These are phyloP conservation scores for Drosera capensis DNA, from an alignment of 148 eudicot genomes.

Conservation along the genomic window DNA sequence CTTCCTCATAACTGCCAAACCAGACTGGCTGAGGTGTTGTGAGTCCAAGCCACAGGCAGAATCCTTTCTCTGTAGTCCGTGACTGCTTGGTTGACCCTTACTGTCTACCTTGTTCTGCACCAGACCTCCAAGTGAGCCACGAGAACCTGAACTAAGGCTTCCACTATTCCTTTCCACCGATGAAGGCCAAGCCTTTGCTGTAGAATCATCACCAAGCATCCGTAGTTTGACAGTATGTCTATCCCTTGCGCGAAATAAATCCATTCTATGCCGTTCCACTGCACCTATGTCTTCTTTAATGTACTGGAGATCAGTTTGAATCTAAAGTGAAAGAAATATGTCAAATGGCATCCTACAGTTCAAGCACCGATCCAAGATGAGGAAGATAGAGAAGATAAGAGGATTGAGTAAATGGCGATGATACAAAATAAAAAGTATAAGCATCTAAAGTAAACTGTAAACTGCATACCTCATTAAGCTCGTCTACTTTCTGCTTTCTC, in stretches of 20 bases:
- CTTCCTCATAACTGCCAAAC: slow-evolving; percentile 69
- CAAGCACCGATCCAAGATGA: background rate
- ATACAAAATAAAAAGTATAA: background rate
- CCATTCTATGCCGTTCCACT: slow-evolving; percentile 69
- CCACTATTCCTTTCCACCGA: slow-evolving; percentile 29
- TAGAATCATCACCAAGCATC: slow-evolving; percentile 45
- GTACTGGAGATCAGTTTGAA: slow-evolving; percentile 66
- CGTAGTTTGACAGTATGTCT: slow-evolving; percentile 51
- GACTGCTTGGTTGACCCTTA: slow-evolving; percentile 36
- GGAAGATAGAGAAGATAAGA: background rate
- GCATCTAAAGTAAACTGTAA: slow-evolving; percentile 3
- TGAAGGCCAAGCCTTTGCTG: slow-evolving; percentile 36
- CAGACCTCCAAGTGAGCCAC: slow-evolving; percentile 35
- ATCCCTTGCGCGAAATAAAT: slow-evolving; percentile 57
- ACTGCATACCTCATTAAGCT: slow-evolving; percentile 59
- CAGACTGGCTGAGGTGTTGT: slow-evolving; percentile 57
- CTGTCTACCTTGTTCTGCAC: slow-evolving; percentile 40
- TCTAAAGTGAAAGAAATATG: slow-evolving; percentile 22
- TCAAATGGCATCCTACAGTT: slow-evolving; percentile 4
- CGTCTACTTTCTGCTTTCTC: slow-evolving; percentile 72
- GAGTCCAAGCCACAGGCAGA: slow-evolving; percentile 35
- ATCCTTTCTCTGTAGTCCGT: slow-evolving; percentile 43
- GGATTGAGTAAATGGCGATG: background rate
- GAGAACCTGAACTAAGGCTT: slow-evolving; percentile 37
- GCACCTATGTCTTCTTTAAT: slow-evolving; percentile 65